phyloP scores from a whole-genome alignment of 768 basidiomycete genomes.

The Boletus reticuloceps region DNA sequence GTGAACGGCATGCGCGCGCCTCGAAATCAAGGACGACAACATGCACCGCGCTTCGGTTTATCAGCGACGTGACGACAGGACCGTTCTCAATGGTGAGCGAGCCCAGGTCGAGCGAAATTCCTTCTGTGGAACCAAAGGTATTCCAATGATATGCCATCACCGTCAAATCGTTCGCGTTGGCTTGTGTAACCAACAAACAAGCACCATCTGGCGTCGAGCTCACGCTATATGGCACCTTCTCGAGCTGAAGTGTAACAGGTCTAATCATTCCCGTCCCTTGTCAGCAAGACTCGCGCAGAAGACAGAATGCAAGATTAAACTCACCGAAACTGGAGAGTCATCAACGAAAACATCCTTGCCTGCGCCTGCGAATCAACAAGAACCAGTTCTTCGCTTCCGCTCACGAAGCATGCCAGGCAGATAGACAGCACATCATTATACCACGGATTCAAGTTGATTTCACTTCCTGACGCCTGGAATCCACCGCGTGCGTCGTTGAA shows the following conservation, averaged over 20 bases:
- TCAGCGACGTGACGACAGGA: slow-evolving; percentile 44
- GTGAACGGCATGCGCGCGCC: slow-evolving; percentile 36
- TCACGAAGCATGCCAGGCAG: slow-evolving; percentile 41
- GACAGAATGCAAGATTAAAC: not conserved
- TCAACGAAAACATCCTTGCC: slow-evolving; percentile 52
- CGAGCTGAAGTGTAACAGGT: slow-evolving; percentile 43
- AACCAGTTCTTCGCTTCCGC: slow-evolving; percentile 51
- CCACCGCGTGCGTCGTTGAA: slow-evolving; percentile 43
- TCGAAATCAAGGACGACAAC: slow-evolving; percentile 39
- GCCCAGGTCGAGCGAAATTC: slow-evolving; percentile 38
- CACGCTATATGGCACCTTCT: slow-evolving; percentile 27
- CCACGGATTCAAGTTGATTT: slow-evolving; percentile 43
- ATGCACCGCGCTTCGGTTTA: slow-evolving; percentile 41
- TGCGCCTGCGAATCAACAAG: slow-evolving; percentile 44
- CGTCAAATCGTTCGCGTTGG: slow-evolving; percentile 3
- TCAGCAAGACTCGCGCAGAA: not conserved
- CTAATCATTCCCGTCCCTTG: slow-evolving; percentile 21
- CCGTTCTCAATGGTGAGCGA: slow-evolving; percentile 19
- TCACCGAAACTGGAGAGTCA: slow-evolving; percentile 39
- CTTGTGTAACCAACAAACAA: slow-evolving; percentile 42
- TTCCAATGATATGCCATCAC: slow-evolving; percentile 52
- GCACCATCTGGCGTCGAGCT: slow-evolving; percentile 55
- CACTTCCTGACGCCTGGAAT: slow-evolving; percentile 40
- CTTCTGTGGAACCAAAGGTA: slow-evolving; percentile 51
- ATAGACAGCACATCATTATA: slow-evolving; percentile 34